Base-by-base conservation (phyloP, 441 rosid species). In the Kokia cookei region DNA sequence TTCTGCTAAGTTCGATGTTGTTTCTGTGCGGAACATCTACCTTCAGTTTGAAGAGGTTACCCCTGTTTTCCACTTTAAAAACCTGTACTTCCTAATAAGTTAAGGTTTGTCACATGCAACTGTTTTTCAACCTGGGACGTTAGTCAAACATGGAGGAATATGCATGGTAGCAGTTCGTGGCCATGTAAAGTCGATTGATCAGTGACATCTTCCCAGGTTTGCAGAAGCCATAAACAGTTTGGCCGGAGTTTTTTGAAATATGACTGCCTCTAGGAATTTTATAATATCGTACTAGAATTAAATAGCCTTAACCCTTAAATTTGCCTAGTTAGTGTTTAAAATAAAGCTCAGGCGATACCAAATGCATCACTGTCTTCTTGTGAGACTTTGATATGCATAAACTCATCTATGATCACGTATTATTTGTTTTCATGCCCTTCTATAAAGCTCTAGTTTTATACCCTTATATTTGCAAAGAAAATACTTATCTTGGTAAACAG, bases 1-100 rank as follows among this genome's bases (percentile, higher is more conserved):
- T 78, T 85, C 97, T 69, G 98, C 99, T 9, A 93, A 89, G 71
- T 93, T 95, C 77, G 86, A 88, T 50, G 81, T 87, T 57, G 87
- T 93, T 78, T 89, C 98, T 47, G 78, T 70, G 55, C 89, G 96
- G 14, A 95, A 90, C 84, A 84, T 95, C 77, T 89, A 89, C 81
- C 98, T 95, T 81, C 89, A 85, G 82, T 93, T 95, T 79, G 94
- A 90, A 87, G 92, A 95, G 98, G 99, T 91, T 81, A 83, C 75
- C 80, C 51, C 72, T 48, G 65, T 55, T 42, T 42, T 71, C 79
- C 82, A 76, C 22, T 27, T 40, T 78, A 11, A 58, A 24, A 42
- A 32, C 43, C 50, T 55, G 15, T 13, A 29, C 32, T 57, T 43
- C 50, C 60, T 53, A 14, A 40, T 35, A 53, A 37, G 37, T 73